Percentiles rank a stretch among this genome's conserved stretches.
These are phyloP conservation scores for Paramecium octaurelia DNA, from an alignment of 73 alveolate genomes.

Conservation along the genomic window DNA sequence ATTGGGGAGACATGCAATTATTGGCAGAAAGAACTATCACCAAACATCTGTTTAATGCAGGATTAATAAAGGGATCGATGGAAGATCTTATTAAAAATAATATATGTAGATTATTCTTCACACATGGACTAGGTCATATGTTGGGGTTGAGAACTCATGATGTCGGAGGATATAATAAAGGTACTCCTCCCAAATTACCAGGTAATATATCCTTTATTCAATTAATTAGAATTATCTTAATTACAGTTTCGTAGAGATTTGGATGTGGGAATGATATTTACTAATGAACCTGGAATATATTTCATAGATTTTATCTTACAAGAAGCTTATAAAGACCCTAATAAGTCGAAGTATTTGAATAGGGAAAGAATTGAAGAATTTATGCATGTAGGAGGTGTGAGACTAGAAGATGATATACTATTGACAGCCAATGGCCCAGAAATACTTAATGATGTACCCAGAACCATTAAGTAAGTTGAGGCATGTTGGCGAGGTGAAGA, in stretches of 20 bases:
- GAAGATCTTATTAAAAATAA: conserved; percentile 87
- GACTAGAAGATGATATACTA: conserved; percentile 97
- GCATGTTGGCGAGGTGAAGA: conserved; percentile 63
- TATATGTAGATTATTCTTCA: conserved; percentile 93
- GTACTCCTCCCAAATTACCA: conserved; percentile 81
- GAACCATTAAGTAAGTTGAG: conserved; percentile 98
- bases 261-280: conserved; percentile 83
- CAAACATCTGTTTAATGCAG: conserved; percentile 82
- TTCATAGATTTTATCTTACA: conserved; percentile 92
- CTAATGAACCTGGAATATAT: conserved; percentile 87
- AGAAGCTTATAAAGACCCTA: conserved; percentile 72
- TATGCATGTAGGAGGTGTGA: conserved; percentile 96
- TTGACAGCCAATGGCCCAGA: conserved; percentile 92
- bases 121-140: conserved; percentile 99
- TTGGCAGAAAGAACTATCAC: conserved; percentile 94
- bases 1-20: conserved; percentile 96
- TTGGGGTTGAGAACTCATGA: conserved; percentile 97
- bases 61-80: conserved; percentile 79
- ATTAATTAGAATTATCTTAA: conserved; percentile 68
- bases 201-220: conserved; percentile 77
- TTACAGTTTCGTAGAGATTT: conserved; percentile 75
- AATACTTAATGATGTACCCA: conserved; percentile 93
- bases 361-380: conserved; percentile 84
- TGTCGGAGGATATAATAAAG: conserved; percentile 96
- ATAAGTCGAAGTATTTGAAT: conserved; percentile 17